Evolutionary conservation across 495 filamentous ascomycete genomes (phyloP), one percentile per base, ranked within the genome.

Genomic region (Hypoxylon cercidicola): DNA sequence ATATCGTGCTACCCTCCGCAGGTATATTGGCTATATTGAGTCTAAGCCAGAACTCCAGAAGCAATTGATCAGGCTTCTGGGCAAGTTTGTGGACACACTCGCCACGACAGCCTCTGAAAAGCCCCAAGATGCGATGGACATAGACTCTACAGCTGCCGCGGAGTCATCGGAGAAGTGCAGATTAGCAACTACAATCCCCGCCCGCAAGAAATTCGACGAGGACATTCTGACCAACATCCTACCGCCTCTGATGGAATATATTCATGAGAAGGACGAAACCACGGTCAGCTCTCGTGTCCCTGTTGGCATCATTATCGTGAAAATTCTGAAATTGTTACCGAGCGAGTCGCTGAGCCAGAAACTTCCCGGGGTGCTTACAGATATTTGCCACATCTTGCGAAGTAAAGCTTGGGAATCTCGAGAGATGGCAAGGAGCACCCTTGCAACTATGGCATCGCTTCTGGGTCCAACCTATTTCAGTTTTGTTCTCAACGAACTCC

Each of bases 251-350:
- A 83, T 85, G 9, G 83, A 85, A 18, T 95, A 96, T 72, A 86
- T 99, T 37, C 93, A 97, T 64, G 88, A 94, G 68, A 98, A 97
- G 76, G 90, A 98, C 56, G 93, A 97, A 75, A 86, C 91, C 1
- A 91, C 90, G 15, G 95, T 98, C 76, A 95, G 93, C 77, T 83
- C 94, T 49, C 91, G 95, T 65, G 87, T 96, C 50, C 93, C 93
- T 1, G 89, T 97, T 20, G 91, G 94, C 1, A 83, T 97, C 43
- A 91, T 93, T 15, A 83, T 90, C 46, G 89, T 93, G 62, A 97
- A 97, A 74, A 83, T 97, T 28, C 77, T 98, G 18, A 89, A 89
- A 44, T 77, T 97, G 18, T 84, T 99, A 32, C 90, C 94, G 9
- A 80, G 85, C 51, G 76, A 87, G 25, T 85, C 90, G 15, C 79